phyloP scores from a whole-genome alignment of 805 yeast species.

The Jamesozyma hellenica region DNA sequence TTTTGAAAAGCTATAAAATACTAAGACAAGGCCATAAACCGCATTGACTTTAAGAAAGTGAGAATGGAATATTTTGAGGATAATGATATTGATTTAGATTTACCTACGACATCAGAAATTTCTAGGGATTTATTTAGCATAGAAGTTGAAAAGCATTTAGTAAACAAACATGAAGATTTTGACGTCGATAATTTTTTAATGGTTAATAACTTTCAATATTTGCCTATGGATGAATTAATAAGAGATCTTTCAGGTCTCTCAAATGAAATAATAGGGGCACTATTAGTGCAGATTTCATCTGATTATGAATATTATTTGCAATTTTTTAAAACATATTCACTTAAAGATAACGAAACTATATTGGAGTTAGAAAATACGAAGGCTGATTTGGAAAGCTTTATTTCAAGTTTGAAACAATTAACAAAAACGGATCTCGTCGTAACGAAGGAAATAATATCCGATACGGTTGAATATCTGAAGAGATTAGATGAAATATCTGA shows the following conservation, averaged over 20 bases:
- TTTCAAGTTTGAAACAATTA: slow-evolving; percentile 13
- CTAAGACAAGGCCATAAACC: too few species aligned
- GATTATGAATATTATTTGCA: slow-evolving; percentile 20
- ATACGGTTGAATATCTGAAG: slow-evolving; percentile 21
- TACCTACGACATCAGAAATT: slow-evolving; percentile 23
- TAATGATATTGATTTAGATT: slow-evolving; percentile 18
- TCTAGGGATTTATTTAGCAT: slow-evolving; percentile 20
- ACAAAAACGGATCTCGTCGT: slow-evolving; percentile 14
- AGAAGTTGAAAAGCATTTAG: slow-evolving; percentile 10
- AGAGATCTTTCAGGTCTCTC: slow-evolving; percentile 20
- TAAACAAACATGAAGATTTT: slow-evolving; percentile 6
- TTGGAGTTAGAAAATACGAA: slow-evolving; percentile 18
- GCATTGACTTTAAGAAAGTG: too few species aligned
- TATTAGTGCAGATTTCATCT: slow-evolving; percentile 19
- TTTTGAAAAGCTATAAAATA: neutral
- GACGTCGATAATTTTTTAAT: slow-evolving; percentile 24
- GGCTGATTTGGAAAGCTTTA: slow-evolving; percentile 18
- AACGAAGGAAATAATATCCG: slow-evolving; percentile 18
- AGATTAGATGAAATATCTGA: slow-evolving; percentile 17
- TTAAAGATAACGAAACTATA: slow-evolving; percentile 14
- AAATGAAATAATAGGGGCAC: slow-evolving; percentile 15
- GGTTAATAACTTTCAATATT: slow-evolving; percentile 26
- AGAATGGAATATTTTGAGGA: slow-evolving; percentile 20
- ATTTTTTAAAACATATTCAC: slow-evolving; percentile 19
- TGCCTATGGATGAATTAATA: slow-evolving; percentile 23